Evolutionary conservation across 2,329 filamentous ascomycete genomes (phyloP), one percentile per base, ranked within the genome.

Genomic region (Aspergillus flavus): DNA sequence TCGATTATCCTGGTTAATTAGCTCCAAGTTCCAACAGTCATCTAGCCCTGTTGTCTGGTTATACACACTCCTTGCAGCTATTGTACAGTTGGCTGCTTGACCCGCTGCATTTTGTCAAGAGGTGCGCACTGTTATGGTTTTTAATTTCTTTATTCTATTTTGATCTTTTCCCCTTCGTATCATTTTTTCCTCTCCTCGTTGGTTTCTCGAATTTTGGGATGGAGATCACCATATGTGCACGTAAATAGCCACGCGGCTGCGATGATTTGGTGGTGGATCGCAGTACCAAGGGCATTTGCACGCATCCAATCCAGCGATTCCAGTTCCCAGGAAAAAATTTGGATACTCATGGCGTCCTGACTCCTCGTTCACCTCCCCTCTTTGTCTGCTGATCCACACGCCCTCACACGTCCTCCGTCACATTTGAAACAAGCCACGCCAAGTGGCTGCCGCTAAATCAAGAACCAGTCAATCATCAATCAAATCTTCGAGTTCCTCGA

Each of bases 41-140:
- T 59, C 36, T 34, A 59, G 21, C 28, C 53, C 58, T 55, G 61
- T 48, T 55, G 58, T 55, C 62, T 48, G 46, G 39, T 54, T 43
- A 30, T 54, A 43, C 65, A 28, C 65, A 28, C 65, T 68, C 68
- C 68, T 69, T 69, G 68, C 68, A 69, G 68, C 57, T 64, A 46
- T 64, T 45, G 23, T 62, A 53, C 45, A 58, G 61, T 53, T 58
- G 56, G 53, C 60, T 63, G 61, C 62, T 62, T 64, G 65, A 69
- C 64, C 64, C 68, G 64, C 67, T 67, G 61, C 57, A 56, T 63
- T 54, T 50, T 46, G 16, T 58, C 59, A 39, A 50, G 59, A 68
- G 64, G 68, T 68, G 59, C 61, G 65, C 43, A 61, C 36, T 57
- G 53, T 26, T 43, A 23, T 57, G 52, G 46, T 57, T 34, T 56